Percentiles rank a stretch among this genome's conserved stretches.
phyloP scores from a whole-genome alignment of 495 filamentous ascomycete genomes.

The Bacidia rubella region DNA sequence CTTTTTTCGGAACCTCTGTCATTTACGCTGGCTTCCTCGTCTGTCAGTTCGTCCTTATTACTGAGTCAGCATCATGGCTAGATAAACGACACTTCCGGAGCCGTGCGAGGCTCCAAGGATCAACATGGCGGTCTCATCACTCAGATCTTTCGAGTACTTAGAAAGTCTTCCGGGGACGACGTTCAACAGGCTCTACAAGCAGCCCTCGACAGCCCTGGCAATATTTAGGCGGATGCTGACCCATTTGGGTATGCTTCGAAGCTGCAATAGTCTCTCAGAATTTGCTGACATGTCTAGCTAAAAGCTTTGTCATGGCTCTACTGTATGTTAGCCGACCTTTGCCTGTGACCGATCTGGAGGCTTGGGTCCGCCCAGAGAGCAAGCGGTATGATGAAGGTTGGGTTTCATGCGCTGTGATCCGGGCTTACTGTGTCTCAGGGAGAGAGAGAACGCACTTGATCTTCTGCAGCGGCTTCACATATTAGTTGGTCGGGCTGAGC shows the following conservation, averaged over 20 bases:
- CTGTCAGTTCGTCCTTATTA: not conserved
- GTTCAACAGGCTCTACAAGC: slow-evolving; percentile 80
- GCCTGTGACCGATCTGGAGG: slow-evolving; percentile 59
- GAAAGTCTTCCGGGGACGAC: slow-evolving; percentile 80
- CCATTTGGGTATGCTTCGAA: slow-evolving; percentile 52
- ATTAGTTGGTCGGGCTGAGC: slow-evolving; percentile 41
- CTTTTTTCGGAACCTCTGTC: not conserved
- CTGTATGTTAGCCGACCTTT: slow-evolving; percentile 75
- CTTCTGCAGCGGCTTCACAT: slow-evolving; percentile 77
- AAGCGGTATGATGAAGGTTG: slow-evolving; percentile 36
- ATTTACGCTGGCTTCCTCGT: not conserved
- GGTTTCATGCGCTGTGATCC: not conserved
- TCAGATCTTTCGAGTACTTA: slow-evolving; percentile 69
- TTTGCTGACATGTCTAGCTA: slow-evolving; percentile 44
- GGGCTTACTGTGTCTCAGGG: slow-evolving; percentile 27
- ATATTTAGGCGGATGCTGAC: slow-evolving; percentile 96
- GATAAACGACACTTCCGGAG: not conserved
- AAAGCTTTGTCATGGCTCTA: slow-evolving; percentile 87
- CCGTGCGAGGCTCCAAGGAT: not conserved
- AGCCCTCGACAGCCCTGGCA: slow-evolving; percentile 86
- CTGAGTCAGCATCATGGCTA: not conserved
- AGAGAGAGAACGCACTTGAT: slow-evolving; percentile 68
- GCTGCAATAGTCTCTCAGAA: slow-evolving; percentile 1
- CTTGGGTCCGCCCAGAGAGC: slow-evolving; percentile 66
- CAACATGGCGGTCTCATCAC: slow-evolving; percentile 52